Evolutionary conservation across 2,329 filamentous ascomycete genomes (phyloP), one percentile per base, ranked within the genome.

Genomic region (Leptographium lundbergii): DNA sequence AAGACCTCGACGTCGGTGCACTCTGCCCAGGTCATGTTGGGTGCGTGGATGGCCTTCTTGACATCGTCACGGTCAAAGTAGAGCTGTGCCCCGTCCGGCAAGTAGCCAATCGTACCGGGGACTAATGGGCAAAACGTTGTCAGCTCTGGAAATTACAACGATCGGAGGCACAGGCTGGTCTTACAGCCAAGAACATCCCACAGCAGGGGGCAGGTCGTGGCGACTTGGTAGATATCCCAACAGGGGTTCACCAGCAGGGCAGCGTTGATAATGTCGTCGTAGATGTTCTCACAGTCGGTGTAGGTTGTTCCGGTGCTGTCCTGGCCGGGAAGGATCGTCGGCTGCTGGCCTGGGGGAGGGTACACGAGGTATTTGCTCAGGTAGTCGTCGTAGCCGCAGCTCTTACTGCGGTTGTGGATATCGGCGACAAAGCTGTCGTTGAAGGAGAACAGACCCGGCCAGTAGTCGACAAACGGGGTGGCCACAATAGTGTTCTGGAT

Each of bases 141-240:
- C 13, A 57, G 36, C 14, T 17, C 22, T 3, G 25, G 2, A 17
- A 17, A 32, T 1, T 5, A n/a, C 1, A 34, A 54, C 22, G 39
- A 48, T 39, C 4, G 36, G 14, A 6, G 13, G 14, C 13, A 39
- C 13, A 6, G 9, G 36, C 36, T 17, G 17, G 11, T 55, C 60
- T 17, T 55, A 62, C 62, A 86, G 19, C 82, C 82, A 3, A 91
- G 75, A 0, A 87, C 81, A 60, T 90, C 84, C 78, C 82, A 89
- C 2, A 81, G 74, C 3, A 84, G 64, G 0, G 89, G 89, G 68
- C 89, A 94, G 14, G 84, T 87, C 4, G 82, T 84, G 2, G 81
- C 81, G 17, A 92, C 80, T 56, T 87, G 81, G 71, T 92, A 94
- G 13, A 88, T 74, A 68, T 90, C 83, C 72, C 87, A 95, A 74